Base-by-base conservation (phyloP, 768 basidiomycete species). In the Lentinula lateritia region DNA sequence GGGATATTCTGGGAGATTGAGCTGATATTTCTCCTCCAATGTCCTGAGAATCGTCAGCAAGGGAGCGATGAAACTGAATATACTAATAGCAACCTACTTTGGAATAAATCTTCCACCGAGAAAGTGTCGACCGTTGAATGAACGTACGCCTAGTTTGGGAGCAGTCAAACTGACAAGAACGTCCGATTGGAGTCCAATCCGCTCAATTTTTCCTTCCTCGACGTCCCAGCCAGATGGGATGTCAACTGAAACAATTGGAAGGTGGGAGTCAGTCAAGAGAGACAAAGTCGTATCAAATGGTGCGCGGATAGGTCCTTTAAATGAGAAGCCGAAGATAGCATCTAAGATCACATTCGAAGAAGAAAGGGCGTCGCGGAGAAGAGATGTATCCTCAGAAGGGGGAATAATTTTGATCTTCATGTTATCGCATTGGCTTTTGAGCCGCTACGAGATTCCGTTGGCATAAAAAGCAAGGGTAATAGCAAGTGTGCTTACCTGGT, bases 151-250 rank as follows among this genome's bases (percentile, higher is more conserved):
- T 66, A 87, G 77, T 74, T 99, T 99, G 0, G 97, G 97, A 9
- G 93, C 95, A 0, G 97, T 99, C 70, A 99, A 75, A 68, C 92
- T 95, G 61, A 99, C 74, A 48, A 99, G 75, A 6, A 92, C 90
- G 59, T 91, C 84, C 0, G 96, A 90, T 16, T 83, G 73, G 54
- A 98, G 75, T 0, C 83, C 90, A 15, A 78, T 73, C 15, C 77
- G 82, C 50, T 73, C 76, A 4, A 74, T 76, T 55, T 81, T 83
- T 1, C 96, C 96, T 20, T 80, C 74, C 66, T 95, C 92, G 23
- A 98, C 93, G 68, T 95, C 86, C 97, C 97, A 99, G 7, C 95
- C 97, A 1, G 90, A 93, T 0, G 97, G 97, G 52, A 99, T 94
- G 73, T 99, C 97, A 3, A 99, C 90, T 2, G 91, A 93, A 32